Evolutionary conservation across 2,329 filamentous ascomycete genomes (phyloP), one percentile per base, ranked within the genome.

Genomic region (Cryoendolithus antarcticus): DNA sequence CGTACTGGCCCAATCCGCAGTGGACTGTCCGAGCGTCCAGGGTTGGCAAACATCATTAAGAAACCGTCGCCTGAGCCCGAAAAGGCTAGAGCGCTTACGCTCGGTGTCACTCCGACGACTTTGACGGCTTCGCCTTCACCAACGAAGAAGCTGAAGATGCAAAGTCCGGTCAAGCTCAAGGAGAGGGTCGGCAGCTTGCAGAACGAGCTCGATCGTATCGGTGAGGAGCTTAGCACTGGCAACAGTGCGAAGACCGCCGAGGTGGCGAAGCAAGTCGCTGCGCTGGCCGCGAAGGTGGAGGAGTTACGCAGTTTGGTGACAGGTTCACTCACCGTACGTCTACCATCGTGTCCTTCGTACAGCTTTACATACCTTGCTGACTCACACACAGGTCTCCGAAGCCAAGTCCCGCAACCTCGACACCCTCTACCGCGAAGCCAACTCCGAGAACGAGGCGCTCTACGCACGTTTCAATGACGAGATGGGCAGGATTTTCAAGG

Each of bases 401-500:
- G 73, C 72, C 43, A 88, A 91, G 51, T 79, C 80, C 43, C 82
- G 79, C 51, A 81, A 82, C 31, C 75, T 95, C 38, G 88, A 95
- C 57, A 83, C 93, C 61, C 66, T 94, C 37, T 93, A 93, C 64
- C 82, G 85, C 48, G 86, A 94, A 55, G 75, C 80, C 10, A 86
- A 79, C 51, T 83, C 85, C 0, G 89, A 96, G 66, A 96, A 95
- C 52, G 88, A 95, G 62, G 74, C 89, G 24, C 69, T 96, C 40
- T 95, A 95, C 60, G 82, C 89, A 48, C 80, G 80, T 44, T 94
- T 95, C 67, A 94, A 95, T 53, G 75, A 77, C n/a, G 89, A 95
- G 62, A 65, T 96, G 35, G 81, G 76, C 50, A 86, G 82, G 65
- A 83, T 95, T 44, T 70, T 86, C 32, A 81, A 77, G 58, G 83